Evolutionary conservation across 768 basidiomycete species (phyloP).

Genomic region (Collybia mongolica): DNA sequence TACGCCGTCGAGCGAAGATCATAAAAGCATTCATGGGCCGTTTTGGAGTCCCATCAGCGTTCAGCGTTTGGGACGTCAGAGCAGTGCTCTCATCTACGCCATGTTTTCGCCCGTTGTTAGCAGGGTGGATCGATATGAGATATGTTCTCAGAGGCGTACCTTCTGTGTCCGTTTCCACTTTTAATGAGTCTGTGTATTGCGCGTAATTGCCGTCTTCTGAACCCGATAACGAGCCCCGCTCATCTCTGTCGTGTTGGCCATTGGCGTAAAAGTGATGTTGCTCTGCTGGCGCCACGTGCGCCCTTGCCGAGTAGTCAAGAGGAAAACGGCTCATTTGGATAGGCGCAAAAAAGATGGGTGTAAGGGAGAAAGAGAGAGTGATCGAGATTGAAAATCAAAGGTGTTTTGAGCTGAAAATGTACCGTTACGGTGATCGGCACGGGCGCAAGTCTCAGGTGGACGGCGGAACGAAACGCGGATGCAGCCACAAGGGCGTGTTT

Average conservation of each 20-base stretch:
- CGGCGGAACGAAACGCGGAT: slow-evolving; percentile 45
- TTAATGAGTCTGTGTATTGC: slow-evolving; percentile 33
- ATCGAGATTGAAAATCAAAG: slow-evolving; percentile 22
- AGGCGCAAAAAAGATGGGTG: slow-evolving; percentile 14
- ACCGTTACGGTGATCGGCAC: slow-evolving; percentile 39
- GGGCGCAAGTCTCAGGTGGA: slow-evolving; percentile 42
- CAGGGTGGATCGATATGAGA: not conserved
- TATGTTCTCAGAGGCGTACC: slow-evolving; percentile 26
- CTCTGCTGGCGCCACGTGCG: slow-evolving; percentile 24
- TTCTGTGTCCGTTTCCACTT: slow-evolving; percentile 43
- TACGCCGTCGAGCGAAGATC: slow-evolving; percentile 82
- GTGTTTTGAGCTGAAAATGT: slow-evolving; percentile 16
- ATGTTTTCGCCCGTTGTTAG: not conserved
- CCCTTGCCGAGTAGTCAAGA: slow-evolving; percentile 15
- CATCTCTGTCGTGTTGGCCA: slow-evolving; percentile 32
- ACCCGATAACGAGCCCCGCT: slow-evolving; percentile 51
- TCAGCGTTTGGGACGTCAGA: slow-evolving; percentile 76
- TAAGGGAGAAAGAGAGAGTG: slow-evolving; percentile 11
- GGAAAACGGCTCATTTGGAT: slow-evolving; percentile 28
- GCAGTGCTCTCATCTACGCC: slow-evolving; percentile 33
- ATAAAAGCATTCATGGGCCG: slow-evolving; percentile 94
- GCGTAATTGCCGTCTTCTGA: slow-evolving; percentile 54
- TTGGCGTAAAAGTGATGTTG: slow-evolving; percentile 21
- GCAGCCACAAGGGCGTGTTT: slow-evolving; percentile 32
- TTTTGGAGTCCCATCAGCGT: slow-evolving; percentile 85